Evolutionary conservation across 2,329 filamentous ascomycete genomes (phyloP), one percentile per base, ranked within the genome.

Genomic region (Sporothrix brunneoviolacea): DNA sequence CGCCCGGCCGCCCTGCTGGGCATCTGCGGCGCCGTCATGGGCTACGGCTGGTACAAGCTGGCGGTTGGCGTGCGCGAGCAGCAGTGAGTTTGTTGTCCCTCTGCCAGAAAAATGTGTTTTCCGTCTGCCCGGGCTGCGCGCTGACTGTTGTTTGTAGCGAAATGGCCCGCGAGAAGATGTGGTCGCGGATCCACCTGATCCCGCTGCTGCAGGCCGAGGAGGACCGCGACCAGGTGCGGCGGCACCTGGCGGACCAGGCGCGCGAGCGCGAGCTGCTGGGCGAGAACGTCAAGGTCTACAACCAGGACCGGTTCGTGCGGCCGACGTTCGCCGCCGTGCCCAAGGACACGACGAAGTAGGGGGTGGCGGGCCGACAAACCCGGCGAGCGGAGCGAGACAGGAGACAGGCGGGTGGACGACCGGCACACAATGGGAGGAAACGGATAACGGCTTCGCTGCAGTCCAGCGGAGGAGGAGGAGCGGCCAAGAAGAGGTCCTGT

Each of bases 121-220:
- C 16, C 24, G 16, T 16, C 13, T 18, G n/a, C n/a, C 4, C n/a
- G 1, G 10, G 15, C 35, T 16, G 45, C 38, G 37, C 41, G 41
- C 50, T 54, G 38, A 52, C 16, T 37, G 13, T 30, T n/a, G 7
- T 8, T 0, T 22, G 52, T 62, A 96, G 91, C 65, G 93, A 98
- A 71, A 84, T 95, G 59, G 88, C 84, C 57, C 88, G 93, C 62
- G 93, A 98, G 67, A 98, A 97, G 77, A 93, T 95, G 82, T 98
- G 93, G 93, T 82, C 88, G 55, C 86, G 93, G 65, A 95, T 98
- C 71, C 83, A 97, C 72, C 78, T 98, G 57, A 93, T 91, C 64
- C 93, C 93, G 52, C 74, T 95, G 57, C 82, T 98, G 57, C 91
- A 97, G 68, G 93, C 93, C 51, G 93, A 98, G 67, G 90, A 95